Conservation (phyloP, 768 basidiomycete genomes). For the Sistotremastrum suecicum region DNA sequence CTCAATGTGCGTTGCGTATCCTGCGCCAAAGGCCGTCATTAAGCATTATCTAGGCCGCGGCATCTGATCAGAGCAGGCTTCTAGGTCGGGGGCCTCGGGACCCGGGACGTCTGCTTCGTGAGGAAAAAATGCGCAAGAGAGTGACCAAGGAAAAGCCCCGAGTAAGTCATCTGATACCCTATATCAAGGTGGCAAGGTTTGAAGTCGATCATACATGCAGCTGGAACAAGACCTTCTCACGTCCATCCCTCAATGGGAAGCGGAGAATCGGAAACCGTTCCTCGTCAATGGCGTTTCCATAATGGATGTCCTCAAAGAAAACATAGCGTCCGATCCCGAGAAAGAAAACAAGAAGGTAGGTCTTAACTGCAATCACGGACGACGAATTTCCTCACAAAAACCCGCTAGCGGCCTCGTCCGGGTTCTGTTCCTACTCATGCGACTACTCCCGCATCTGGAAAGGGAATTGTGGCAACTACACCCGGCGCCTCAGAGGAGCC, state of each 20-base stretch:
- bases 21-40: background rate
- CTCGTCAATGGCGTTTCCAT: conserved; percentile 76
- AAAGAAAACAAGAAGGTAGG: conserved; percentile 64
- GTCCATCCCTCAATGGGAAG: conserved; percentile 79
- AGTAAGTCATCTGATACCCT: conserved; percentile 30
- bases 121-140: conserved; percentile 95
- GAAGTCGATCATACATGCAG: conserved; percentile 23
- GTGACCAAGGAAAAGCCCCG: conserved; percentile 87
- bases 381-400: background rate
- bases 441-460: conserved; percentile 30
- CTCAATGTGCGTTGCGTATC: conserved; percentile 30
- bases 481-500: background rate
- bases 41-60: conserved; percentile 31
- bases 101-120: conserved; percentile 74
- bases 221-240: conserved; percentile 77
- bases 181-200: background rate
- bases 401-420: conserved; percentile 18
- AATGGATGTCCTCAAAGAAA: conserved; percentile 63
- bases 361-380: background rate
- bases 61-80: conserved; percentile 68
- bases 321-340: conserved; percentile 44
- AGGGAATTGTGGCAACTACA: background rate
- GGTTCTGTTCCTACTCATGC: conserved; percentile 49
- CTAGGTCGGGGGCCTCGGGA: conserved; percentile 71
- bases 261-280: conserved; percentile 57